Percentiles rank a stretch among this genome's conserved stretches.
Conservation (phyloP, 2,329 filamentous ascomycete species). For the Hymenoscyphus infarciens region DNA sequence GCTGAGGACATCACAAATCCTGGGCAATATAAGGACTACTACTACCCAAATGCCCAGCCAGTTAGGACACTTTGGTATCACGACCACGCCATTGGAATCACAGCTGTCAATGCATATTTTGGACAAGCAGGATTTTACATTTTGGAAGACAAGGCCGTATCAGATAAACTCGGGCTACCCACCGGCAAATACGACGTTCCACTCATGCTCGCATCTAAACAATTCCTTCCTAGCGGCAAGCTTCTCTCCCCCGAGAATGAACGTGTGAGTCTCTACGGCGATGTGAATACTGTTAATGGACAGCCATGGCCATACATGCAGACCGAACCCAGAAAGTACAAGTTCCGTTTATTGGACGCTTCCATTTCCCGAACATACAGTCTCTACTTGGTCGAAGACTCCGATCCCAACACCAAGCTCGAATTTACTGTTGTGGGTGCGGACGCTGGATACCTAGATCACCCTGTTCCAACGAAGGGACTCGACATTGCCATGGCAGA, state of each 20-base stretch:
- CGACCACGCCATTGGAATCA: slow-evolving; percentile 39
- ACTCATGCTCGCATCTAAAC: slow-evolving; percentile 47
- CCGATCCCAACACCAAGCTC: slow-evolving; percentile 13
- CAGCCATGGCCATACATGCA: slow-evolving; percentile 56
- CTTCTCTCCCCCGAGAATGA: slow-evolving; percentile 46
- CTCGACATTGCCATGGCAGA: slow-evolving; percentile 52
- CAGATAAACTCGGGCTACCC: slow-evolving; percentile 46
- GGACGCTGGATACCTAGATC: slow-evolving; percentile 48
- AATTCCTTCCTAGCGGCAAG: slow-evolving; percentile 49
- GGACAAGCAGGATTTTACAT: slow-evolving; percentile 57
- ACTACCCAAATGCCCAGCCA: slow-evolving; percentile 54
- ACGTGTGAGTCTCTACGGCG: slow-evolving; percentile 49
- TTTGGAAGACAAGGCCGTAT: slow-evolving; percentile 46
- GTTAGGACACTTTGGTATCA: slow-evolving; percentile 58
- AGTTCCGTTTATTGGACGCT: slow-evolving; percentile 37
- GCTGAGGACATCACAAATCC: slow-evolving; percentile 49
- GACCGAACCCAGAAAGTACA: slow-evolving; percentile 59
- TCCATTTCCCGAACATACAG: slow-evolving; percentile 21
- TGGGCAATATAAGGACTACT: slow-evolving; percentile 57
- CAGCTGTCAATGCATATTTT: slow-evolving; percentile 52
- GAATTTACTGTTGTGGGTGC: slow-evolving; percentile 52
- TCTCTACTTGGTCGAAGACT: slow-evolving; percentile 22
- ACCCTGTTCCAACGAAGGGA: slow-evolving; percentile 42
- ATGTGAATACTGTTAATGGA: slow-evolving; percentile 56
- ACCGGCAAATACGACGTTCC: slow-evolving; percentile 50